Base-by-base conservation (phyloP, 2,329 filamentous ascomycete species). In the Talaromyces sp. region DNA sequence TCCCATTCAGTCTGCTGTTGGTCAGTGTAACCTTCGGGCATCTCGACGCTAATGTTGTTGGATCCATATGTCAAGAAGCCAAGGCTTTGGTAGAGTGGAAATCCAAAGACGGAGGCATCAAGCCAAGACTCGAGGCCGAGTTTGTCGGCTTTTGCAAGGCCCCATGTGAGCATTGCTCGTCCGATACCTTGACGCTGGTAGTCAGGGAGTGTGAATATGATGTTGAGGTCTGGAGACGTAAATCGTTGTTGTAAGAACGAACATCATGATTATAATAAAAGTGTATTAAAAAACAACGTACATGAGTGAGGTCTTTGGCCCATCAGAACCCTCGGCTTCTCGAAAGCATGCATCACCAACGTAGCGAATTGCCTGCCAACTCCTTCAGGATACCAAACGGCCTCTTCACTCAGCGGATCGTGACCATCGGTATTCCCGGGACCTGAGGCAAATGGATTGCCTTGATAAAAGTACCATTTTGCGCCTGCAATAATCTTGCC, bases 381-480 rank as follows among this genome's bases (percentile, higher is more conserved):
- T 17, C 61, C 61, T 25, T 63, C 52, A 2, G 61, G 61, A 49
- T 63, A 63, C 61, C 61, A 63, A 49, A 58, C 50, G 13, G 61
- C 61, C 37, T 47, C 61, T 47, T 63, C 61, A 31, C 9, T 39
- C 31, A 45, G 17, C 35, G 61, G 61, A 35, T 63, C 61, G 10
- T 58, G 61, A 19, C 7, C 13, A 5, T 61, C n/a, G 39, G n/a
- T 27, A 19, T 61, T 31, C 10, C 31, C 59, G 7, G 59, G 43
- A 6, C 50, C 50, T 8, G 43, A 6, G 11, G 9, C 50, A 58
- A 63, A 63, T 19, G 52, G 62, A 56, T 63, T 63, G 22, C 62
- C 31, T 50, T 63, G n/a, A 31, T 58, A 63, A 58, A 63, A 63
- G 11, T 58, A 63, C 62, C 62, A 63, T 47, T 63, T 63, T 43